Conservation (phyloP, 2,329 filamentous ascomycete genomes). For the Huntiella decipiens region DNA sequence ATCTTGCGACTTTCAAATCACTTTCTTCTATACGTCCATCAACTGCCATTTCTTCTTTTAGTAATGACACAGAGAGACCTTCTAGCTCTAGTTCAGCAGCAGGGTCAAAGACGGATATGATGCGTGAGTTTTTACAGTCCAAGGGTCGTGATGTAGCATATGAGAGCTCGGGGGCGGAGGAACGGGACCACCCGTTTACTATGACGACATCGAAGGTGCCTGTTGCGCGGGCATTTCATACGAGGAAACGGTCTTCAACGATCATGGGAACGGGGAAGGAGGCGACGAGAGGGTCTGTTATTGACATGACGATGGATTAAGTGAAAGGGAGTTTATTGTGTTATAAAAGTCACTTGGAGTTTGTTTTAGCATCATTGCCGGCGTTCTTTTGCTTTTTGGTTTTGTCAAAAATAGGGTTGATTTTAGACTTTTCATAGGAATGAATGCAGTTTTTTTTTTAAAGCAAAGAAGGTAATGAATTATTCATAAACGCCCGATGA, state of each 20-base stretch:
- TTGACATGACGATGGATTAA: not conserved
- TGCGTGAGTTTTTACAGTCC: too few species aligned
- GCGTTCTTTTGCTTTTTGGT: not conserved
- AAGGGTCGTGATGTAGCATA: too few species aligned
- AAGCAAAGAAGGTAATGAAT: constrained; percentile 2
- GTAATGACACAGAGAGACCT: not conserved
- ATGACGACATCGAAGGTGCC: not conserved
- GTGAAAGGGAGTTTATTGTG: not conserved
- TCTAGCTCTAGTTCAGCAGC: not conserved
- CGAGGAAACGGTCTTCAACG: not conserved
- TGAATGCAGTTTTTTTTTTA: not conserved
- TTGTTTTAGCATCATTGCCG: too few species aligned
- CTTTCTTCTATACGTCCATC: not conserved
- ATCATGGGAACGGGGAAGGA: not conserved
- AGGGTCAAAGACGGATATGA: not conserved
- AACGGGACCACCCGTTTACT: not conserved
- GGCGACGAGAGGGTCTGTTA: not conserved
- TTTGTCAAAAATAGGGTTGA: not conserved
- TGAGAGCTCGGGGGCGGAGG: too few species aligned
- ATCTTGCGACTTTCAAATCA: not conserved
- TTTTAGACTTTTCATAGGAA: not conserved
- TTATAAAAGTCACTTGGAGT: too few species aligned
- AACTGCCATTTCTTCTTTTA: not conserved
- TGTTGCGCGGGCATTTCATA: not conserved
- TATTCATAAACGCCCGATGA: constrained; percentile 9